Evolutionary conservation across 306 rosid genomes (phyloP).

Genomic region (Cicer arietinum): DNA sequence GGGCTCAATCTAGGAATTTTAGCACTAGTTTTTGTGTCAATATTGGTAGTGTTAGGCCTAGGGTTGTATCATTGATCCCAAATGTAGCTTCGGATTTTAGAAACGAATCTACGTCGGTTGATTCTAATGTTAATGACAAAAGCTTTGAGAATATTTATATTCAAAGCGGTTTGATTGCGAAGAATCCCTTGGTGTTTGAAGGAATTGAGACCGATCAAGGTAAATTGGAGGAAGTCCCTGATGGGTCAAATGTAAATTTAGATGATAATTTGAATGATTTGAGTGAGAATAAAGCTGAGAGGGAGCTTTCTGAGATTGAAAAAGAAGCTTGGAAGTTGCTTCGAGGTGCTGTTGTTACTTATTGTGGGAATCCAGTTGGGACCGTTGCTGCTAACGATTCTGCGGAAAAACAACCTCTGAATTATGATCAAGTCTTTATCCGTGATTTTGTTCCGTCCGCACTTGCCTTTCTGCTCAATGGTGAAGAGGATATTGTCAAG

Average conservation of each 20-base stretch:
- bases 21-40: conserved; percentile 43
- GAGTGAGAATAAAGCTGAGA: conserved; percentile 57
- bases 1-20: conserved; percentile 57
- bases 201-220: conserved; percentile 50
- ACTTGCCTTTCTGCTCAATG: conserved; percentile 87
- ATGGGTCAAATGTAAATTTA: conserved; percentile 44
- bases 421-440: conserved; percentile 89
- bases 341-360: conserved; percentile 66
- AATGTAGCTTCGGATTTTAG: conserved; percentile 74
- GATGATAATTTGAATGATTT: conserved; percentile 57
- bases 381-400: conserved; percentile 90
- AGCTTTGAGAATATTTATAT: conserved; percentile 72
- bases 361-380: conserved; percentile 84
- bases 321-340: conserved; percentile 87
- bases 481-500: conserved; percentile 84
- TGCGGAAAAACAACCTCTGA: conserved; percentile 70
- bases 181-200: conserved; percentile 64
- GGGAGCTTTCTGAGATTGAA: conserved; percentile 63
- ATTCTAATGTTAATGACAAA: conserved; percentile 64
- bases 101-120: conserved; percentile 76
- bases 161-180: conserved; percentile 69
- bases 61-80: conserved; percentile 53
- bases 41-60: conserved; percentile 53
- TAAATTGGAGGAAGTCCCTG: conserved; percentile 56
- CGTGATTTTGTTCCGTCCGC: conserved; percentile 92